These are phyloP conservation scores for Uronychia binucleata DNA, from an alignment of 73 alveolate species.

Conservation along the genomic window DNA sequence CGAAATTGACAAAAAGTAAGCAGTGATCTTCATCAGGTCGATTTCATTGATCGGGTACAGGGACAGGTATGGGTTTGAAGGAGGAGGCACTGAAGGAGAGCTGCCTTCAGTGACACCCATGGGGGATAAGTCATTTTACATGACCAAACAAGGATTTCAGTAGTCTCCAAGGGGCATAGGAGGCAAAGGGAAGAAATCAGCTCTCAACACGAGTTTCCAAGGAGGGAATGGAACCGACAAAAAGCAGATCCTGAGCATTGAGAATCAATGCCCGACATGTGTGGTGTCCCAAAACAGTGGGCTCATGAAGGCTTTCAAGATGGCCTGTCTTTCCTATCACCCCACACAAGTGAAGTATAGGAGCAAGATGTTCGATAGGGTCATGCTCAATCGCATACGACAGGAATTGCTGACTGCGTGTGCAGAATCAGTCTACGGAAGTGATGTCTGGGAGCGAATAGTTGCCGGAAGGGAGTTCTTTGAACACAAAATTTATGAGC, in stretches of 20 bases:
- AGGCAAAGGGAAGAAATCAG: not conserved
- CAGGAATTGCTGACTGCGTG: not conserved
- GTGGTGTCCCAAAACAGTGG: not conserved
- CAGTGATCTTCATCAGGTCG: not conserved
- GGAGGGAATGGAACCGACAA: no score
- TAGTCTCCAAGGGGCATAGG: not conserved
- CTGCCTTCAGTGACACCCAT: not conserved
- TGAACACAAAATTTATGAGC: not conserved
- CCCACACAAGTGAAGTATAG: not conserved
- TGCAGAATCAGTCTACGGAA: not conserved
- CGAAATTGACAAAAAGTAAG: not conserved
- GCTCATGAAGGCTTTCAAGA: not conserved
- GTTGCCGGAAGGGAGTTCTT: not conserved
- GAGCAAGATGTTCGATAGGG: not conserved
- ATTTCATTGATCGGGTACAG: not conserved
- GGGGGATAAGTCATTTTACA: no score
- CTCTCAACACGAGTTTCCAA: not conserved
- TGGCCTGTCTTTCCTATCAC: not conserved
- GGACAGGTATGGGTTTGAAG: not conserved
- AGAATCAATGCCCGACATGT: not conserved
- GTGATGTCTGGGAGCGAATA: not conserved
- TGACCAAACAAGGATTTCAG: not conserved
- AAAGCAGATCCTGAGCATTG: not conserved
- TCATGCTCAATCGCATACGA: not conserved
- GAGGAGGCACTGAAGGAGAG: no score